A percentile compares a stretch with the other conserved stretches of the same genome.
These are phyloP conservation scores for Heliamphora pulchella DNA, from an alignment of 179 eudicot species.

Conservation along the genomic window DNA sequence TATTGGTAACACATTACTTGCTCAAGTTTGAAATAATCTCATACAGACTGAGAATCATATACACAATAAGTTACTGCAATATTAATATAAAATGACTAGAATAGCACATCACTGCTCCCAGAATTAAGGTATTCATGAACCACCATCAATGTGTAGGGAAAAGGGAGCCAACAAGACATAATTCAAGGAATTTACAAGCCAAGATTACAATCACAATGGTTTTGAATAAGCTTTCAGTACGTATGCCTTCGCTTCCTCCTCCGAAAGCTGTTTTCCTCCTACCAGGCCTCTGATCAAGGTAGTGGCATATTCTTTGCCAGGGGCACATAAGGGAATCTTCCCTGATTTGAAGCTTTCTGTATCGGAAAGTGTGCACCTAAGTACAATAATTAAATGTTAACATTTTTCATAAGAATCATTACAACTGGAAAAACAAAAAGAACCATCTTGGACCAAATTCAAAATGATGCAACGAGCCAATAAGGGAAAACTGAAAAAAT, in stretches of 20 bases:
- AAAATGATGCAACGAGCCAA: neutral
- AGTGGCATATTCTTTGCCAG: constrained; percentile 49
- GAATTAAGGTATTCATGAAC: neutral
- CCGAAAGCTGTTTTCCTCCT: constrained; percentile 55
- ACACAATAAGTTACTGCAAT: neutral
- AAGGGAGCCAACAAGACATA: neutral
- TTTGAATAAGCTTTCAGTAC: constrained; percentile 56
- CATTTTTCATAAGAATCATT: neutral
- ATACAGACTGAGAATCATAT: neutral
- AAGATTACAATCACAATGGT: constrained; percentile 38
- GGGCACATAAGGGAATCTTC: constrained; percentile 42
- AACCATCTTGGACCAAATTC: neutral
- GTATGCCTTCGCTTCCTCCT: constrained; percentile 67
- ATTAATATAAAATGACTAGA: neutral
- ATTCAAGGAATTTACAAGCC: neutral
- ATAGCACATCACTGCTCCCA: neutral
- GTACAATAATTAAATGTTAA: neutral
- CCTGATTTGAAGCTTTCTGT: constrained; percentile 58
- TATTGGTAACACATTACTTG: neutral
- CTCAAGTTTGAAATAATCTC: neutral
- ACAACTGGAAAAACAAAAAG: neutral
- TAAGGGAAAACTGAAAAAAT: neutral
- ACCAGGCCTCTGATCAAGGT: constrained; percentile 67
- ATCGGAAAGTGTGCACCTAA: constrained; percentile 63
- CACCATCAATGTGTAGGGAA: neutral